A percentile compares a stretch with the other conserved stretches of the same genome.
Conservation (phyloP, 2,329 filamentous ascomycete species). For the Leptoxyphium fumago region DNA sequence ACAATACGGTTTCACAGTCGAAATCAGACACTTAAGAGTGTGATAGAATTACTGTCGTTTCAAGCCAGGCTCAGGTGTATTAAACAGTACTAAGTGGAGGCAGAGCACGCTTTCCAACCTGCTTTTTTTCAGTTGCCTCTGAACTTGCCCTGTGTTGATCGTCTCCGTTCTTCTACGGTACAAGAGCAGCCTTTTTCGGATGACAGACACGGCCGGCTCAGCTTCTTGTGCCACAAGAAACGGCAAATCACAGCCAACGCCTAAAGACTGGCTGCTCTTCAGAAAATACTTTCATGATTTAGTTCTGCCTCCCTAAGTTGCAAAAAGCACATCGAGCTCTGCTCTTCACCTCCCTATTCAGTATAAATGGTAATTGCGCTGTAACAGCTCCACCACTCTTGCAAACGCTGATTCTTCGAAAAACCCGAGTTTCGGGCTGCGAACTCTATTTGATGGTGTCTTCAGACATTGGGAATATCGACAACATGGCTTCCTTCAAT, state of each 20-base stretch:
- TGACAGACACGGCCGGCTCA: conserved; percentile 7
- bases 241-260: conserved; percentile 3
- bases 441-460: conserved; percentile 3
- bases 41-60: too few species aligned
- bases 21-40: too few species aligned
- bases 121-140: conserved; percentile 9
- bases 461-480: conserved; percentile 4
- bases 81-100: too few species aligned
- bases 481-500: conserved; percentile 6
- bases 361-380: conserved; percentile 24
- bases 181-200: conserved; percentile 9
- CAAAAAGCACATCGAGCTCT: conserved; percentile 28
- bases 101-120: too few species aligned
- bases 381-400: conserved; percentile 21
- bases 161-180: too few species aligned
- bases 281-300: conserved; percentile 26
- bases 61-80: too few species aligned
- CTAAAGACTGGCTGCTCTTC: conserved; percentile 22
- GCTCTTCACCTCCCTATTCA: conserved; percentile 32
- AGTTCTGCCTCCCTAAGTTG: conserved; percentile 26
- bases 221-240: conserved; percentile 1
- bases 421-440: conserved; percentile 7
- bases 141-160: conserved; percentile 8
- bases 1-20: too few species aligned
- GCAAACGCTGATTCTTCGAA: background rate